Conservation (phyloP, 1,284 basidiomycete genomes). For the Prillingera fragicola region DNA sequence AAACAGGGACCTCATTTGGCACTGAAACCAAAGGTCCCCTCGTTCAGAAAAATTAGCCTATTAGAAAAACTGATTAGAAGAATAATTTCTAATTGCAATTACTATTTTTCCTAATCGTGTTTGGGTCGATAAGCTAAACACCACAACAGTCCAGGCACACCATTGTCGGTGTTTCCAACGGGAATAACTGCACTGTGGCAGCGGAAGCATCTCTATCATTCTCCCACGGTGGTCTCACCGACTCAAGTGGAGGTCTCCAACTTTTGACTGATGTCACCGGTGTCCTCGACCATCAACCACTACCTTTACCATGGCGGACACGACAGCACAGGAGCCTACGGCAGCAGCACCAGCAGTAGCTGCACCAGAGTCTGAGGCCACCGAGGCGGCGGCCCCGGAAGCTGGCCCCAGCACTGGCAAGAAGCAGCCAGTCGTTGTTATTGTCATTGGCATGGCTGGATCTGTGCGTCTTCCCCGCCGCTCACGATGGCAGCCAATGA, state of each 20-base stretch:
- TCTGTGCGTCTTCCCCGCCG: constrained; percentile 31
- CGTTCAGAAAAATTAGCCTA: no score
- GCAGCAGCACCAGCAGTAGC: neutral
- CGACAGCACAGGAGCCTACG: neutral
- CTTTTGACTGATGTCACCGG: neutral
- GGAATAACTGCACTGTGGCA: neutral
- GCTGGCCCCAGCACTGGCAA: constrained; percentile 16
- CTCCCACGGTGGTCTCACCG: no score
- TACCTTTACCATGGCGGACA: neutral
- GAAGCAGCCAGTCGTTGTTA: constrained; percentile 68
- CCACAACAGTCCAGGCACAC: neutral
- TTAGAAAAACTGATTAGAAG: no score
- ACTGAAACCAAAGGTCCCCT: no score
- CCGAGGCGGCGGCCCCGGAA: constrained; percentile 5
- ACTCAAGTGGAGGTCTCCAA: neutral
- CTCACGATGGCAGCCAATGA: neutral
- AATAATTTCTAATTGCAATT: no score
- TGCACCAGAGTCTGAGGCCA: neutral
- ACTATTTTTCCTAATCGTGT: no score
- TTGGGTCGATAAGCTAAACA: no score
- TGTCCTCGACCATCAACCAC: neutral
- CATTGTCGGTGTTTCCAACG: no score
- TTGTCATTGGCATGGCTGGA: constrained; percentile 61
- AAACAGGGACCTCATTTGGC: no score
- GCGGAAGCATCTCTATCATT: no score